A percentile compares a stretch with the other conserved stretches of the same genome.
These are phyloP conservation scores for Exophiala viscosa DNA, from an alignment of 2,329 filamentous ascomycete species.

Conservation along the genomic window DNA sequence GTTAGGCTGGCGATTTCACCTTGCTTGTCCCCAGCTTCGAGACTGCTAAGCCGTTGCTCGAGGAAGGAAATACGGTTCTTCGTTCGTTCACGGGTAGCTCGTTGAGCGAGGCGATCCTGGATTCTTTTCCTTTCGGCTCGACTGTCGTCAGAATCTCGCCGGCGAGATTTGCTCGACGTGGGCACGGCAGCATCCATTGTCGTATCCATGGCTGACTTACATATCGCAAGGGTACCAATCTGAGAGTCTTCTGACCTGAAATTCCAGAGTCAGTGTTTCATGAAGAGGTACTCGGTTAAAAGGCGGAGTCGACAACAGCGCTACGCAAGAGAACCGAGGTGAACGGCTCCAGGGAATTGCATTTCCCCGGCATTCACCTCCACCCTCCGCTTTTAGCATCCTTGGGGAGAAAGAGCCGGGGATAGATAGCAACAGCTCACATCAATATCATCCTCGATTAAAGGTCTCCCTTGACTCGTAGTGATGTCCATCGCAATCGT, in stretches of 20 bases:
- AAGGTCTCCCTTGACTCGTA: too few relatives aligned
- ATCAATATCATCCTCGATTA: too few relatives aligned
- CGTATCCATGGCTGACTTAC: conserved; percentile 29
- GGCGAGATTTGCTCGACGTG: background rate
- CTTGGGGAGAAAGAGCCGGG: too few relatives aligned
- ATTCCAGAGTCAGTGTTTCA: conserved; percentile 1
- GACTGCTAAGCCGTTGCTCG: conserved; percentile 13
- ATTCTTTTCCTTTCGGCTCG: conserved; percentile 19
- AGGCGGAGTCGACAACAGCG: background rate
- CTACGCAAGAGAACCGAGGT: background rate
- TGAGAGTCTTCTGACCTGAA: conserved; percentile 30
- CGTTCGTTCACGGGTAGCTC: conserved; percentile 26
- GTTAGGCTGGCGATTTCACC: conserved; percentile 15
- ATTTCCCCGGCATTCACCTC: background rate
- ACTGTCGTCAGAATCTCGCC: conserved; percentile 8
- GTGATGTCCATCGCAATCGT: too few relatives aligned
- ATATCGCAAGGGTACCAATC: too few relatives aligned
- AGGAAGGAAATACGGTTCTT: conserved; percentile 22
- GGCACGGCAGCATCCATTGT: background rate
- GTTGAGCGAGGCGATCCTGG: conserved; percentile 23
- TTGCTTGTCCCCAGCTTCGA: conserved; percentile 15
- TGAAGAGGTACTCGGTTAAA: background rate
- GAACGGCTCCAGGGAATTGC: background rate
- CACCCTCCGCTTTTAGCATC: background rate
- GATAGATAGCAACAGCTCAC: too few relatives aligned